These are phyloP conservation scores for Effrenium voratum DNA, from an alignment of 73 alveolate genomes.

Conservation along the genomic window DNA sequence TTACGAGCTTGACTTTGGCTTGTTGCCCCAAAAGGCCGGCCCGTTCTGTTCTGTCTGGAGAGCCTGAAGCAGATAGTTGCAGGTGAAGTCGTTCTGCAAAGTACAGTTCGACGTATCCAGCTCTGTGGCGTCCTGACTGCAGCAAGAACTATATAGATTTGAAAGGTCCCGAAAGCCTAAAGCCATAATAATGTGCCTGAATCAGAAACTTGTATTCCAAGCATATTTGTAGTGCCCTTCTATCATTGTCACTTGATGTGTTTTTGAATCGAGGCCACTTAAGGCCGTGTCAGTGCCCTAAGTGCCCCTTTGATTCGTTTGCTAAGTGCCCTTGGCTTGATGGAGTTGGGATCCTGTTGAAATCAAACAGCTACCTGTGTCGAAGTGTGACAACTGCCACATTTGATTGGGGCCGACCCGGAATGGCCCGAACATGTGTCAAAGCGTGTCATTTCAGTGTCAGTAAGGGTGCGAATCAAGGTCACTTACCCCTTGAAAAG, in stretches of 20 bases:
- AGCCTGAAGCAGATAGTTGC: not conserved
- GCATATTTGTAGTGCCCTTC: not conserved
- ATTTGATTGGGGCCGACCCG: no score
- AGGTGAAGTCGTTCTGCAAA: constrained; percentile 92
- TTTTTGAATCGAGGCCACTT: not conserved
- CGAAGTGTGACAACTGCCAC: no score
- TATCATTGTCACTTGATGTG: not conserved
- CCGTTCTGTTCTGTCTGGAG: not conserved
- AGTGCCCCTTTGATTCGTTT: not conserved
- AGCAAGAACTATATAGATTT: not conserved
- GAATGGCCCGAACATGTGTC: no score
- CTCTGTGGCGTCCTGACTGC: not conserved
- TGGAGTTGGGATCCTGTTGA: no score
- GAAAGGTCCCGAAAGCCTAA: not conserved
- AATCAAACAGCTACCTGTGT: no score
- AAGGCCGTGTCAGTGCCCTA: not conserved
- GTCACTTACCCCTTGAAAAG: no score
- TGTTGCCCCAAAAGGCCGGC: constrained; percentile 65
- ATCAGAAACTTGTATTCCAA: not conserved
- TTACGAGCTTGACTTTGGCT: constrained; percentile 58
- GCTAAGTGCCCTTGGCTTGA: no score
- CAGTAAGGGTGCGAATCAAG: no score
- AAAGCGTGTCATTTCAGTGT: no score
- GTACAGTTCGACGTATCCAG: constrained; percentile 68
- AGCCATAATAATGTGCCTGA: not conserved